Evolutionary conservation across 495 filamentous ascomycete species (phyloP).

Genomic region (Clohesyomyces aquaticus): DNA sequence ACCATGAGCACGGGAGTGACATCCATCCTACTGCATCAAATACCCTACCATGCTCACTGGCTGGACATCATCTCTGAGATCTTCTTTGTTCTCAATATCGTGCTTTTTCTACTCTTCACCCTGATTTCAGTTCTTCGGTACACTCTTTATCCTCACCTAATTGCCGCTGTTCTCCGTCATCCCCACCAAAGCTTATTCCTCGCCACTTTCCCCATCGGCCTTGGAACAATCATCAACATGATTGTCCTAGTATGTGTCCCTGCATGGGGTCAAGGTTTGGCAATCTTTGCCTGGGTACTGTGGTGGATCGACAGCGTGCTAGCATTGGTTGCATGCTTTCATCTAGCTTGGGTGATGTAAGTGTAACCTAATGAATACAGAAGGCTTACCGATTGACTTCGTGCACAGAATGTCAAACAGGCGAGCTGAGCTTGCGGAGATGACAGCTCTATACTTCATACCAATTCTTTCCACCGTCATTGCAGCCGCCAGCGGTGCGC

Average conservation of each 20-base stretch:
- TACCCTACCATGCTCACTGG: constrained; percentile 54
- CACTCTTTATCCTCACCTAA: constrained; percentile 60
- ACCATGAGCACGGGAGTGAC: constrained; percentile 70
- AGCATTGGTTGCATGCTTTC: constrained; percentile 55
- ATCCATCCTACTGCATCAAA: constrained; percentile 62
- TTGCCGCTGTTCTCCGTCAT: constrained; percentile 59
- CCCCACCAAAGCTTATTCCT: constrained; percentile 64
- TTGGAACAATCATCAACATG: constrained; percentile 66
- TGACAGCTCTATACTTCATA: constrained; percentile 65
- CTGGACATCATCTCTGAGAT: constrained; percentile 59
- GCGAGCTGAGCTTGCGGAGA: constrained; percentile 47
- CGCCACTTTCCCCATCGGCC: constrained; percentile 65
- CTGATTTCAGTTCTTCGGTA: constrained; percentile 60
- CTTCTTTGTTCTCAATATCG: constrained; percentile 60
- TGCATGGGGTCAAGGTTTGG: constrained; percentile 52
- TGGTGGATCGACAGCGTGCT: constrained; percentile 64
- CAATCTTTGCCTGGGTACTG: constrained; percentile 51
- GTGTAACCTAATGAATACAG: no score
- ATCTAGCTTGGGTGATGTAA: constrained; percentile 62
- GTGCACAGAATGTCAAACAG: constrained; percentile 45
- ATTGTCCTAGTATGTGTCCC: constrained; percentile 60
- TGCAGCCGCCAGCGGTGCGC: constrained; percentile 58
- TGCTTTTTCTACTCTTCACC: constrained; percentile 53
- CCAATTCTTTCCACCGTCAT: constrained; percentile 65
- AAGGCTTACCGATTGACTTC: no score